Evolutionary conservation across 2,329 filamentous ascomycete genomes (phyloP).

Genomic region (Epicoccum sorghinum): DNA sequence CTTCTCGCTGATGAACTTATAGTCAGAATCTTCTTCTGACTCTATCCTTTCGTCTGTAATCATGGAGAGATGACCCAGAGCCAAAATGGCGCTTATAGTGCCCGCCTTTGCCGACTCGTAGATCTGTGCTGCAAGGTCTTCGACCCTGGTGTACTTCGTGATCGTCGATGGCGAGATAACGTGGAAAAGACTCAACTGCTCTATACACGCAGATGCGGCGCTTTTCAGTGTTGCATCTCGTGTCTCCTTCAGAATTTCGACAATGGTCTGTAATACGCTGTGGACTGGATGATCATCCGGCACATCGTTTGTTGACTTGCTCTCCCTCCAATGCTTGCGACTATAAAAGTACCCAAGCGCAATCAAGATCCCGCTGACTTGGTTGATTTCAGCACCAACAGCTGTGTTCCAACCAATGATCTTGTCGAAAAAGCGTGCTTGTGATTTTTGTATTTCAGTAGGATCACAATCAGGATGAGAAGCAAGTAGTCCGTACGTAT

Average conservation of each 20-base stretch:
- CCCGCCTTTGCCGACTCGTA: constrained; percentile 75
- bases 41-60: constrained; percentile 56
- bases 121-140: constrained; percentile 66
- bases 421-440: constrained; percentile 56
- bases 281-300: constrained; percentile 47
- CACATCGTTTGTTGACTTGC: constrained; percentile 20
- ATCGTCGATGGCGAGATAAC: constrained; percentile 55
- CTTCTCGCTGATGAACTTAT: constrained; percentile 66
- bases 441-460: constrained; percentile 50
- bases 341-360: constrained; percentile 65
- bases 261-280: constrained; percentile 51
- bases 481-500: constrained; percentile 75
- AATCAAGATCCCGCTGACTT: constrained; percentile 66
- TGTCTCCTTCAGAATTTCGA: constrained; percentile 60
- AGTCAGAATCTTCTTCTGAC: constrained; percentile 38
- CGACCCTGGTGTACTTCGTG: constrained; percentile 44
- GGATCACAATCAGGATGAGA: constrained; percentile 62
- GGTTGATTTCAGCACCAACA: constrained; percentile 64
- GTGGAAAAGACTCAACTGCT: constrained; percentile 66
- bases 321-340: constrained; percentile 59
- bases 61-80: constrained; percentile 77
- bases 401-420: constrained; percentile 62
- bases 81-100: constrained; percentile 80
- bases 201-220: constrained; percentile 63
- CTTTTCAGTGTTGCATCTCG: constrained; percentile 64